These are phyloP conservation scores for Ramularia collo-cygni DNA, from an alignment of 2,329 filamentous ascomycete species.

Conservation along the genomic window DNA sequence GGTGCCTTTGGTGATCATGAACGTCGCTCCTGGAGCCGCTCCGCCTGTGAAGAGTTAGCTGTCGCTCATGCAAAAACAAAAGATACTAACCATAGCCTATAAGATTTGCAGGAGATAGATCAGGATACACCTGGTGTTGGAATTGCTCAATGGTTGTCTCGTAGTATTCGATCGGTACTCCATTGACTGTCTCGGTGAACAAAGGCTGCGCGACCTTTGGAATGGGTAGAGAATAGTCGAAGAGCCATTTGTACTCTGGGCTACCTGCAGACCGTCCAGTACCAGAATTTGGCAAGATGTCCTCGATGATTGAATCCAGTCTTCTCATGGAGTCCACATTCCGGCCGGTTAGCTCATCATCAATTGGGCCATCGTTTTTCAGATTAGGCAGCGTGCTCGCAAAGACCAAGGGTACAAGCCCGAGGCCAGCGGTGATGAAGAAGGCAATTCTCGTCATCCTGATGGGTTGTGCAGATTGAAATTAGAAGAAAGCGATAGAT, in stretches of 20 bases:
- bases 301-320: too few species aligned
- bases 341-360: too few species aligned
- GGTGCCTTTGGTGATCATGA: slow-evolving; percentile 42
- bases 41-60: slow-evolving; percentile 32
- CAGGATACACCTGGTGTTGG: slow-evolving; percentile 38
- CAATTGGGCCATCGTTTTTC: too few species aligned
- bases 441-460: too few species aligned
- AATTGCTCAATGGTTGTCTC: slow-evolving; percentile 39
- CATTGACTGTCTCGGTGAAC: slow-evolving; percentile 31
- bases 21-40: slow-evolving; percentile 48
- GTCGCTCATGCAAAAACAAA: too few species aligned
- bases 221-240: slow-evolving; percentile 17
- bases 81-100: slow-evolving; percentile 43
- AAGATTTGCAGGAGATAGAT: slow-evolving; percentile 34
- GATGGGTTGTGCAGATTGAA: too few species aligned
- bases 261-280: slow-evolving; percentile 16
- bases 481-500: too few species aligned
- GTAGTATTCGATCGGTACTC: slow-evolving; percentile 41
- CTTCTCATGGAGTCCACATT: too few species aligned
- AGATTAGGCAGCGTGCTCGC: too few species aligned
- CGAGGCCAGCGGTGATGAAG: too few species aligned
- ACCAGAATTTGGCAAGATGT: slow-evolving; percentile 7
- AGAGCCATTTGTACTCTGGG: slow-evolving; percentile 19
- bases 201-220: slow-evolving; percentile 18
- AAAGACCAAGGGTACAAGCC: too few species aligned